A percentile compares a stretch with the other conserved stretches of the same genome.
Evolutionary conservation across 129 eudicot species (phyloP).

Genomic region (Pittosporum tobira): DNA sequence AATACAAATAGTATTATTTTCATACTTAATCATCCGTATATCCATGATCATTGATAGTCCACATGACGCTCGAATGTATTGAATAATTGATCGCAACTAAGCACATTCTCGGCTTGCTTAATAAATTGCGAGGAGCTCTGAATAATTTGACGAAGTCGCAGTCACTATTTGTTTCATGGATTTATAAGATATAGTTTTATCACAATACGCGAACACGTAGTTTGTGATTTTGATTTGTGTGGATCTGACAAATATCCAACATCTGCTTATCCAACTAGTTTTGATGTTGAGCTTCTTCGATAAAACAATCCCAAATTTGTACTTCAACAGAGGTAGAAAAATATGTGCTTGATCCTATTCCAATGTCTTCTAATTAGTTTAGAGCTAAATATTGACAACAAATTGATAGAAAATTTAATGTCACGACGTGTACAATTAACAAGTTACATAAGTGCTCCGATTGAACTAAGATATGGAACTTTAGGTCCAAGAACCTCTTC

Average conservation of each 20-base stretch:
- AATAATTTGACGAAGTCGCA: slow-evolving; percentile 8
- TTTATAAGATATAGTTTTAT: slow-evolving; percentile 2
- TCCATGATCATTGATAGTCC: background rate
- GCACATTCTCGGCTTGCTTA: slow-evolving; percentile 17
- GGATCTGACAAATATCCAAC: slow-evolving; percentile 16
- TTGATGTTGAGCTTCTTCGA: background rate
- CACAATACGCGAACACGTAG: slow-evolving; percentile 13
- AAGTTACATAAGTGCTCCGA: slow-evolving; percentile 21
- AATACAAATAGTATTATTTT: slow-evolving; percentile 1
- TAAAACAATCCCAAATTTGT: background rate
- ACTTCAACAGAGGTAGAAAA: slow-evolving; percentile 2
- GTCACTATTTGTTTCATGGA: slow-evolving; percentile 7
- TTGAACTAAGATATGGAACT: slow-evolving; percentile 12
- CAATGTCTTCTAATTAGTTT: no score
- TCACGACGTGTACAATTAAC: background rate
- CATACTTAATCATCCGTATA: background rate
- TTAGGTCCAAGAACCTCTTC: slow-evolving; percentile 8
- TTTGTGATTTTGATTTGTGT: slow-evolving; percentile 9
- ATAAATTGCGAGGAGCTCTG: slow-evolving; percentile 4
- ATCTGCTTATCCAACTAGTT: slow-evolving; percentile 7
- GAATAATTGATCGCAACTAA: slow-evolving; percentile 3
- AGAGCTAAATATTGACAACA: slow-evolving; percentile 8
- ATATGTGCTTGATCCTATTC: background rate
- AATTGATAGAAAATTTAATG: background rate
- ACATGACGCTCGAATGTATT: background rate